Evolutionary conservation across 768 basidiomycete species (phyloP).

Genomic region (Obba rivulosa): DNA sequence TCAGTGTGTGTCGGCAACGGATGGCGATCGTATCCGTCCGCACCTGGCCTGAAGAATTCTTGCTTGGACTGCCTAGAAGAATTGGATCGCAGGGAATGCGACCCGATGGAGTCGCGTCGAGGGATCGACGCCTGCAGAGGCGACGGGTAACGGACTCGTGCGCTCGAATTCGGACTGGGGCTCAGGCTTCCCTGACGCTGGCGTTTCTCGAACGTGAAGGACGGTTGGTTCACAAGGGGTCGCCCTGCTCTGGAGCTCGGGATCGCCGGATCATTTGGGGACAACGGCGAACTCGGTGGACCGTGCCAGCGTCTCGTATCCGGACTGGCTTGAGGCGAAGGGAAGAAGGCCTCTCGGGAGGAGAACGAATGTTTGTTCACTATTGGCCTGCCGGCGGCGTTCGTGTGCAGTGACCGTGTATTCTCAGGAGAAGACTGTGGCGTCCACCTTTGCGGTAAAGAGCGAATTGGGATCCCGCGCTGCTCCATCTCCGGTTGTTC

Average conservation of each 20-base stretch:
- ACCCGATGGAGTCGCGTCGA: slow-evolving; percentile 20
- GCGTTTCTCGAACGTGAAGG: no score
- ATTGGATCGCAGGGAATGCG: slow-evolving; percentile 19
- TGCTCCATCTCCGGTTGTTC: neutral
- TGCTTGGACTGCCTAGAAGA: slow-evolving; percentile 12
- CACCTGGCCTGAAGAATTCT: slow-evolving; percentile 8
- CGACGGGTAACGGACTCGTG: slow-evolving; percentile 3
- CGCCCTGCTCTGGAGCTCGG: no score
- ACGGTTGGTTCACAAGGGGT: no score
- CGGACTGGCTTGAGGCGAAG: neutral
- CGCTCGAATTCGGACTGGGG: neutral
- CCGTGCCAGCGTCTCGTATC: neutral
- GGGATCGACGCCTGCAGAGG: slow-evolving; percentile 1
- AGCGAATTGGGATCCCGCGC: slow-evolving; percentile 10
- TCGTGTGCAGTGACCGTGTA: slow-evolving; percentile 1
- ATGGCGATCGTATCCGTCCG: slow-evolving; percentile 7
- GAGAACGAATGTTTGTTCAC: slow-evolving; percentile 7
- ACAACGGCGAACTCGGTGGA: neutral
- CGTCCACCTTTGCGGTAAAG: slow-evolving; percentile 8
- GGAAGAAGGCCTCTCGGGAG: neutral
- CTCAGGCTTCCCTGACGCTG: no score
- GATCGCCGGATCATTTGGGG: neutral
- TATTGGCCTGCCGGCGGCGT: neutral
- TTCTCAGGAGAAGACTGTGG: slow-evolving; percentile 13
- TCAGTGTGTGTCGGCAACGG: slow-evolving; percentile 17